These are phyloP conservation scores for Solanum hybrid DNA, from an alignment of 305 asterid genomes.

Conservation along the genomic window DNA sequence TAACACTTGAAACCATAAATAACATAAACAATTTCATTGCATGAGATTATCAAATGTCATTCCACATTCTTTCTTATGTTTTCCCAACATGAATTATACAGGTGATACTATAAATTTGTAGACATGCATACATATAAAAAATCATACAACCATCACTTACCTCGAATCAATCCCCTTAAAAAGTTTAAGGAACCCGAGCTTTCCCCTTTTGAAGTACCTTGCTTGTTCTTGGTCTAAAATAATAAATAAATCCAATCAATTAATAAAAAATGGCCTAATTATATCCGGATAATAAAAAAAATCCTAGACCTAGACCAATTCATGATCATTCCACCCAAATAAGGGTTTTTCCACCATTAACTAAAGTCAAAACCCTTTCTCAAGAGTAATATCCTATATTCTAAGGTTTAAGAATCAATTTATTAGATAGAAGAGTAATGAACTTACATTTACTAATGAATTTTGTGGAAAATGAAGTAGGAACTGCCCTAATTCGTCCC, in stretches of 20 bases:
- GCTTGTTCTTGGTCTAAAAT: neutral
- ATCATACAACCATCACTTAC: neutral
- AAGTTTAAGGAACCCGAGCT: neutral
- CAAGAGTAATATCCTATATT: neutral
- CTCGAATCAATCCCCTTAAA: neutral
- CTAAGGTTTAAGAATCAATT: neutral
- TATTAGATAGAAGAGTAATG: neutral
- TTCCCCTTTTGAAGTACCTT: neutral
- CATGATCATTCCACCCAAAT: neutral
- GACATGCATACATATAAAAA: neutral
- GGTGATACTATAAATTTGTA: neutral
- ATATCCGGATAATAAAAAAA: neutral
- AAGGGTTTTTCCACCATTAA: no score
- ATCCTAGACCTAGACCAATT: neutral
- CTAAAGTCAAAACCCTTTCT: neutral
- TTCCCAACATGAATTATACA: neutral
- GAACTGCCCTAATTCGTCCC: neutral
- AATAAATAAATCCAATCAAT: neutral
- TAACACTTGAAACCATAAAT: neutral
- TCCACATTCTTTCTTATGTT: neutral
- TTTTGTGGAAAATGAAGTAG: neutral
- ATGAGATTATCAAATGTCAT: neutral
- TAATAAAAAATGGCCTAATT: no score
- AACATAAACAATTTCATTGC: neutral
- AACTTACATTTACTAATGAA: neutral